phyloP scores from a whole-genome alignment of 352 stramenopile genomes.

The Phytophthora pisi region DNA sequence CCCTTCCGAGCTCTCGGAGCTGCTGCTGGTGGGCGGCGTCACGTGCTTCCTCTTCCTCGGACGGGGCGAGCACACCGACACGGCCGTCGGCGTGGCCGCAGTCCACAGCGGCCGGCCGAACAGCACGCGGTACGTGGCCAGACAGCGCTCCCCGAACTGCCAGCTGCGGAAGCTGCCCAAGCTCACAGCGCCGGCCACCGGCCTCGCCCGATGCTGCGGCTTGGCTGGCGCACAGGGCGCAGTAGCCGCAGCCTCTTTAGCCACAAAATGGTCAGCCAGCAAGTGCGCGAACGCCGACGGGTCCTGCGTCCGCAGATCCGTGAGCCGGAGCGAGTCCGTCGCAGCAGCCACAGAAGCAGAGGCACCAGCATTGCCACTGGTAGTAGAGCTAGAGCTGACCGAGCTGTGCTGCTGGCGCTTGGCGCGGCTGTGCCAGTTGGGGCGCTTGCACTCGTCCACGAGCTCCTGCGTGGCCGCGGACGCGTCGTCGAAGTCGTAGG shows the following conservation, averaged over 20 bases:
- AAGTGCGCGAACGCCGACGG: conserved; percentile 30
- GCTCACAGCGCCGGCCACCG: conserved; percentile 34
- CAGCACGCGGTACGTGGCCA: conserved; percentile 56
- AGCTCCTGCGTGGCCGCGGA: conserved; percentile 9
- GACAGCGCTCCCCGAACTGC: conserved; percentile 34
- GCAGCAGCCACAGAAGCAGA: not conserved
- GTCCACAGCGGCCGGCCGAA: conserved; percentile 43
- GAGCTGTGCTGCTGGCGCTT: conserved; percentile 14
- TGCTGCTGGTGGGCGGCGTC: conserved; percentile 28
- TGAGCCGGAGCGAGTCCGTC: conserved; percentile 13
- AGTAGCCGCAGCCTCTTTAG: conserved; percentile 6
- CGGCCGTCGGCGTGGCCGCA: not conserved
- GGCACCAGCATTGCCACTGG: not conserved
- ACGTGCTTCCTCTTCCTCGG: conserved; percentile 30
- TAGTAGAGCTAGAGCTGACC: no score
- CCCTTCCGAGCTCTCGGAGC: conserved; percentile 18
- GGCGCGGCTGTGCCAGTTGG: conserved; percentile 4
- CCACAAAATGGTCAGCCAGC: conserved; percentile 37
- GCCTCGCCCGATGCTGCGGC: conserved; percentile 10
- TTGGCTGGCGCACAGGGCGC: not conserved
- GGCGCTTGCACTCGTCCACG: conserved; percentile 16
- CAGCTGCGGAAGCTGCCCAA: conserved; percentile 31
- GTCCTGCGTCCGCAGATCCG: conserved; percentile 27
- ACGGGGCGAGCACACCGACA: conserved; percentile 5
- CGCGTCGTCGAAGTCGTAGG: conserved; percentile 21